phyloP scores from a whole-genome alignment of 441 rosid species.

The Adansonia madagascariensis region DNA sequence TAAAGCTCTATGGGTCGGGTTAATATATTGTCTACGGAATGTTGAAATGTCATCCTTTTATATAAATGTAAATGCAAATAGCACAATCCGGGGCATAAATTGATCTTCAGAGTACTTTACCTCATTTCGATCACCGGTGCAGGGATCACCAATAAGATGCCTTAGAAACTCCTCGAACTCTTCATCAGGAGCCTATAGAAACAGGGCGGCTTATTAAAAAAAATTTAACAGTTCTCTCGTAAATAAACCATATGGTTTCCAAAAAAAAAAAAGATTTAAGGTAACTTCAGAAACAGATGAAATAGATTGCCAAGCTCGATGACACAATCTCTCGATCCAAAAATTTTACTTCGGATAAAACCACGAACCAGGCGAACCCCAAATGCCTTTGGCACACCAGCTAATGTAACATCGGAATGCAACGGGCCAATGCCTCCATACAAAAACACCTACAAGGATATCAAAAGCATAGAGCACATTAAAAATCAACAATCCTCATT shows the following conservation, averaged over 20 bases:
- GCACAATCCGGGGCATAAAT: not conserved
- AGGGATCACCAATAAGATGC: conserved; percentile 75
- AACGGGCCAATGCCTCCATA: conserved; percentile 96
- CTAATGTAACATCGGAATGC: conserved; percentile 89
- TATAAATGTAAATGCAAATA: conserved; percentile 12
- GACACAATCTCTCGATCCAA: not conserved
- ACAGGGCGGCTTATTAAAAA: not conserved
- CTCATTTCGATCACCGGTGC: conserved; percentile 89
- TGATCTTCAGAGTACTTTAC: conserved; percentile 43
- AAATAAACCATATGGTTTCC: not conserved
- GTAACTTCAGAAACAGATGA: conserved; percentile 12
- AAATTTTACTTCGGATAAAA: conserved; percentile 19
- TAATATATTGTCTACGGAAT: not conserved
- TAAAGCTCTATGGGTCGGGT: not conserved
- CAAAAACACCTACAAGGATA: conserved; percentile 65
- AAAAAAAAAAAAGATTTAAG: not conserved
- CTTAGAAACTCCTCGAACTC: conserved; percentile 93
- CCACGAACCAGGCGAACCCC: conserved; percentile 87
- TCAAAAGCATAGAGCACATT: not conserved
- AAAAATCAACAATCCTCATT: conserved; percentile 12
- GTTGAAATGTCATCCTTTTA: not conserved
- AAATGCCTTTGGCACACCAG: conserved; percentile 97
- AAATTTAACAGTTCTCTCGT: not conserved
- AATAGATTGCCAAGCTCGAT: conserved; percentile 1
- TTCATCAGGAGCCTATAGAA: conserved; percentile 92